Conservation (phyloP, 371 early-diverging fungal genomes). For the Lichtheimia ramosa region DNA sequence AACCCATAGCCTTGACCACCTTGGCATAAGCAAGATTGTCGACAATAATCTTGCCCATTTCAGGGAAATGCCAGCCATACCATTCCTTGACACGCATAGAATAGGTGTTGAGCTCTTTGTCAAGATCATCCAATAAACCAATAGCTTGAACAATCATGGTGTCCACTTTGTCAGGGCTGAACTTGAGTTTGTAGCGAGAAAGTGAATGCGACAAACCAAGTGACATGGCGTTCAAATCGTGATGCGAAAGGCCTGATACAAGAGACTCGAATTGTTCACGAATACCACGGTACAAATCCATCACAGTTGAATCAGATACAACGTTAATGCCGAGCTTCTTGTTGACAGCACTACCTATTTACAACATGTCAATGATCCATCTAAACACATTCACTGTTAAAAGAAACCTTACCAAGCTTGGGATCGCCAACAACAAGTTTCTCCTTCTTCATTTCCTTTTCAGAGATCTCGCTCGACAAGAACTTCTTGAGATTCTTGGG, state of each 20-base stretch:
- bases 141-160: conserved; percentile 97
- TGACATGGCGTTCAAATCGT: conserved; percentile 87
- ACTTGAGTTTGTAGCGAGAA: conserved; percentile 90
- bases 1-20: conserved; percentile 69
- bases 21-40: conserved; percentile 79
- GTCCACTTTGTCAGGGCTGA: conserved; percentile 91
- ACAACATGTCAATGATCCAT: background rate
- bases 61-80: conserved; percentile 95
- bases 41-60: conserved; percentile 78
- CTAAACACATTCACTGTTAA: background rate
- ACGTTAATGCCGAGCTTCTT: conserved; percentile 93
- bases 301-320: conserved; percentile 80
- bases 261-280: conserved; percentile 79
- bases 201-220: conserved; percentile 80
- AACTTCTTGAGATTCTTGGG: conserved; percentile 92
- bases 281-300: conserved; percentile 94
- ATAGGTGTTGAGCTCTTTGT: conserved; percentile 96
- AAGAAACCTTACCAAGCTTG: conserved; percentile 79
- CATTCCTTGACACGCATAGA: conserved; percentile 97
- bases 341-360: conserved; percentile 75
- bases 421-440: conserved; percentile 89
- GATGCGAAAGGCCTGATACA: conserved; percentile 64
- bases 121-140: conserved; percentile 89
- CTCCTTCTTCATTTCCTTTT: conserved; percentile 88
- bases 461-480: conserved; percentile 77